These are phyloP conservation scores for Ceratocystis albifundus DNA, from an alignment of 2,329 filamentous ascomycete genomes.

Conservation along the genomic window DNA sequence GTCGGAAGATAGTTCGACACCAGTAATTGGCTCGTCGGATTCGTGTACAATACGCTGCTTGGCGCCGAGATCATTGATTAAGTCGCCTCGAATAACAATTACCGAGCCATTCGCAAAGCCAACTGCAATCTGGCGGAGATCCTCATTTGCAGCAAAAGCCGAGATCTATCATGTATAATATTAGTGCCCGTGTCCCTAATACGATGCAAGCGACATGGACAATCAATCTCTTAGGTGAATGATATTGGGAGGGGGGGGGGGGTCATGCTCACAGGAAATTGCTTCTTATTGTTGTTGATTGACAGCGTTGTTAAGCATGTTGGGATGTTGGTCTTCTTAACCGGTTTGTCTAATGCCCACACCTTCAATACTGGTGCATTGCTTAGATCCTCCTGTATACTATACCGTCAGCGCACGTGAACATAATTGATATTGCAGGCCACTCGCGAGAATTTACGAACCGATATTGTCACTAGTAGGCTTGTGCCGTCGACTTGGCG, in stretches of 20 bases:
- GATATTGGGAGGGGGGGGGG: background rate
- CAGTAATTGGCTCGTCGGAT: constrained; percentile 90
- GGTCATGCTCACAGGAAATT: constrained; percentile 60
- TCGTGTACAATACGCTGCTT: constrained; percentile 93
- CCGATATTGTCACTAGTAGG: constrained; percentile 68
- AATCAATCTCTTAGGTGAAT: too few species aligned
- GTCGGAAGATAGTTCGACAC: constrained; percentile 55
- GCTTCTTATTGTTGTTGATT: constrained; percentile 81
- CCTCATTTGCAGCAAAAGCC: constrained; percentile 74
- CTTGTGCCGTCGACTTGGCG: constrained; percentile 81
- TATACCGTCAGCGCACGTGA: background rate
- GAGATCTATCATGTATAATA: constrained; percentile 50
- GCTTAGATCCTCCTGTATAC: constrained; percentile 62
- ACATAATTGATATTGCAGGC: too few species aligned
- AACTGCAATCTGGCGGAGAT: constrained; percentile 83
- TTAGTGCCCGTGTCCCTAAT: background rate
- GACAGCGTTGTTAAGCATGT: constrained; percentile 76
- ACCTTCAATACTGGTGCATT: constrained; percentile 85
- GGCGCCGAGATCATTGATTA: constrained; percentile 89
- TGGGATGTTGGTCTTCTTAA: constrained; percentile 85
- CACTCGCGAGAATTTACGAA: constrained; percentile 26
- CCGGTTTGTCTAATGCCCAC: constrained; percentile 89
- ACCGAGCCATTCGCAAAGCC: constrained; percentile 94
- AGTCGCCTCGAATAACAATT: constrained; percentile 81
- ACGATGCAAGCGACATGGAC: background rate